A percentile compares a stretch with the other conserved stretches of the same genome.
These are phyloP conservation scores for Xylariaceae sp. DNA, from an alignment of 2,329 filamentous ascomycete genomes.

Conservation along the genomic window DNA sequence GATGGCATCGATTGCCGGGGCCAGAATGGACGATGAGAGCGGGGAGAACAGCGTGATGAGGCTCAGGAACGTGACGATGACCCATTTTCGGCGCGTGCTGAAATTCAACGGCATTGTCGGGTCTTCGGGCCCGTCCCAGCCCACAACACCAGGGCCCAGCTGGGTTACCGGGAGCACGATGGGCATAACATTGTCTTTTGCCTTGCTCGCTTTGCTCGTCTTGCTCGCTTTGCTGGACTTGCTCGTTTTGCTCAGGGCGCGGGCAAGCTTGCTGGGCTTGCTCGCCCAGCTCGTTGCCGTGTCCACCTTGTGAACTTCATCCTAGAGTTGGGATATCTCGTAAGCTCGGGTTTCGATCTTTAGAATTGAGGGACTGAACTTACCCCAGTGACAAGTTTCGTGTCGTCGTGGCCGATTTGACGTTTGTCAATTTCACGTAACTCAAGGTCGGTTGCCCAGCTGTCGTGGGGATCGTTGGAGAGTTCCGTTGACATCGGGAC, in stretches of 20 bases:
- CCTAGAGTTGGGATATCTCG: neutral
- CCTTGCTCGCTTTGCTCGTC: conserved; percentile 25
- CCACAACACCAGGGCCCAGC: conserved; percentile 51
- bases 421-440: too few relatives aligned
- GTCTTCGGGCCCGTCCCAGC: conserved; percentile 57
- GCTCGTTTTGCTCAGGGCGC: conserved; percentile 13
- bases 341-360: conserved; percentile 1
- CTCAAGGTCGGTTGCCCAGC: too few relatives aligned
- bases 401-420: conserved; percentile 3
- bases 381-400: conserved; percentile 11
- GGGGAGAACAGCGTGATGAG: conserved; percentile 62
- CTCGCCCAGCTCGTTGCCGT: conserved; percentile 11
- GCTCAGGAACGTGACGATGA: conserved; percentile 51
- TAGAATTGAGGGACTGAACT: neutral
- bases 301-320: conserved; percentile 16
- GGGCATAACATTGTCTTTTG: conserved; percentile 33
- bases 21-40: conserved; percentile 59
- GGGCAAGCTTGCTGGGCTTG: too few relatives aligned
- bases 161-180: conserved; percentile 45
- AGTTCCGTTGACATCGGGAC: conserved; percentile 1
- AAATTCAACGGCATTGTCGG: conserved; percentile 58
- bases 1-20: conserved; percentile 44
- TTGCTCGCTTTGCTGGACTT: conserved; percentile 25
- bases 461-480: conserved; percentile 1
- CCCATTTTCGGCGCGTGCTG: conserved; percentile 52